Percentiles rank a stretch among this genome's conserved stretches.
Evolutionary conservation across 2,329 filamentous ascomycete species (phyloP).

Genomic region (Hypoxylon sp.): DNA sequence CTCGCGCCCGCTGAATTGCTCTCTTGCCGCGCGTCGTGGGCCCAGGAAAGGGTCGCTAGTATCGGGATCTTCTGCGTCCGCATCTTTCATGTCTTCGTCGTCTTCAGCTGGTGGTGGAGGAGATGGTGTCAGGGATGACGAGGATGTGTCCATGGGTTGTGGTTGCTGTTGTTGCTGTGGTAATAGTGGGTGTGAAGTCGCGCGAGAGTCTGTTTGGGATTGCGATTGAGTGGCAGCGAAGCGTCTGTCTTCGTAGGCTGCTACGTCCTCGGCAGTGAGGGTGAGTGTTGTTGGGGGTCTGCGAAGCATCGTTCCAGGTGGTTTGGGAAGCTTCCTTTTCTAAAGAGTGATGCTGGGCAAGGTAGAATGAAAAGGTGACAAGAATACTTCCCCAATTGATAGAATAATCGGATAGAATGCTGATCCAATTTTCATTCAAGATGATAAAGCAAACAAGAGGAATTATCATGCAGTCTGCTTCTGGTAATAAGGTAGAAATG

Average conservation of each 20-base stretch:
- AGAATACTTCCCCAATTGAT: background rate
- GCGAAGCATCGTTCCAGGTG: slow-evolving; percentile 67
- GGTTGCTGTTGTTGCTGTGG: slow-evolving; percentile 13
- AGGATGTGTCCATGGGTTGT: slow-evolving; percentile 44
- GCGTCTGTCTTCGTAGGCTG: slow-evolving; percentile 76
- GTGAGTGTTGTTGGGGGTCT: slow-evolving; percentile 76
- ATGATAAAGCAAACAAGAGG: background rate
- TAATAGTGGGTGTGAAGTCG: slow-evolving; percentile 12
- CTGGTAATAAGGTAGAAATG: background rate
- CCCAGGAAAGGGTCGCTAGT: slow-evolving; percentile 48
- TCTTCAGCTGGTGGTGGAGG: slow-evolving; percentile 22
- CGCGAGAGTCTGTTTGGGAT: slow-evolving; percentile 44
- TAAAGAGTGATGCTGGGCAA: background rate
- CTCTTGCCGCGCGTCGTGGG: slow-evolving; percentile 42
- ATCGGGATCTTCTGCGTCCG: slow-evolving; percentile 45
- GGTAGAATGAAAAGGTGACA: background rate
- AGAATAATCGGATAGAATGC: background rate
- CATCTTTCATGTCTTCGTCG: slow-evolving; percentile 50
- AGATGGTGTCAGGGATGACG: slow-evolving; percentile 32
- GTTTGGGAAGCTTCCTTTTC: background rate
- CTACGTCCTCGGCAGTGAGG: slow-evolving; percentile 78
- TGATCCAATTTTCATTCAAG: slow-evolving; percentile 10
- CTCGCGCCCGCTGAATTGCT: slow-evolving; percentile 36
- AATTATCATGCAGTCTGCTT: background rate
- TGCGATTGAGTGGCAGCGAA: slow-evolving; percentile 46